A percentile compares a stretch with the other conserved stretches of the same genome.
These are phyloP conservation scores for Stylonectria norvegica DNA, from an alignment of 2,329 filamentous ascomycete species.

Conservation along the genomic window DNA sequence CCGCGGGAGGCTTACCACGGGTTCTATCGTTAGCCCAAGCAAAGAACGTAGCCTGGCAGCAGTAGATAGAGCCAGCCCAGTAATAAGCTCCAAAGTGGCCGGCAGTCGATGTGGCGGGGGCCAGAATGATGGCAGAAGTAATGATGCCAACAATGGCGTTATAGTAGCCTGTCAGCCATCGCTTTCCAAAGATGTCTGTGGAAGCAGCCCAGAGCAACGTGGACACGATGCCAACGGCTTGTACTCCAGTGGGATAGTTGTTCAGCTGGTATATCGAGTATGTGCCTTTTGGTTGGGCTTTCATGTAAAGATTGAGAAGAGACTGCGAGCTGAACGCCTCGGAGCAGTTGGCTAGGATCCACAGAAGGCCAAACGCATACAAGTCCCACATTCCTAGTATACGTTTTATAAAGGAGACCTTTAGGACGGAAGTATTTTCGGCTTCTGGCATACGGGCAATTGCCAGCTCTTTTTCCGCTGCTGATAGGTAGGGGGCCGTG, in stretches of 20 bases:
- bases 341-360: slow-evolving; percentile 32
- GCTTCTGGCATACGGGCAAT: slow-evolving; percentile 3
- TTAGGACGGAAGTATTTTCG: slow-evolving; percentile 4
- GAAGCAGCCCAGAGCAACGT: slow-evolving; percentile 9
- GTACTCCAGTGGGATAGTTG: slow-evolving; percentile 12
- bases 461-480: slow-evolving; percentile 23
- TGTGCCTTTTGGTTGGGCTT: slow-evolving; percentile 5
- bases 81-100: slow-evolving; percentile 39
- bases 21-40: slow-evolving; percentile 54
- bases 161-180: slow-evolving; percentile 14
- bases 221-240: slow-evolving; percentile 9
- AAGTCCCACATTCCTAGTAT: slow-evolving; percentile 14
- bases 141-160: slow-evolving; percentile 7
- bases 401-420: slow-evolving; percentile 18
- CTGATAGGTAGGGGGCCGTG: slow-evolving; percentile 32
- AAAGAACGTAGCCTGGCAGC: slow-evolving; percentile 32
- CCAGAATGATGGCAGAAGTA: slow-evolving; percentile 7
- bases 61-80: slow-evolving; percentile 12
- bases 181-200: slow-evolving; percentile 29
- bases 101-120: slow-evolving; percentile 31
- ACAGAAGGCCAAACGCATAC: slow-evolving; percentile 33
- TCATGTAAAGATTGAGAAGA: slow-evolving; percentile 13
- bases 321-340: slow-evolving; percentile 32
- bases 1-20: slow-evolving; percentile 36
- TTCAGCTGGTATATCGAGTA: slow-evolving; percentile 10